phyloP scores from a whole-genome alignment of 345 rosid genomes.

The Limnanthes douglasii region DNA sequence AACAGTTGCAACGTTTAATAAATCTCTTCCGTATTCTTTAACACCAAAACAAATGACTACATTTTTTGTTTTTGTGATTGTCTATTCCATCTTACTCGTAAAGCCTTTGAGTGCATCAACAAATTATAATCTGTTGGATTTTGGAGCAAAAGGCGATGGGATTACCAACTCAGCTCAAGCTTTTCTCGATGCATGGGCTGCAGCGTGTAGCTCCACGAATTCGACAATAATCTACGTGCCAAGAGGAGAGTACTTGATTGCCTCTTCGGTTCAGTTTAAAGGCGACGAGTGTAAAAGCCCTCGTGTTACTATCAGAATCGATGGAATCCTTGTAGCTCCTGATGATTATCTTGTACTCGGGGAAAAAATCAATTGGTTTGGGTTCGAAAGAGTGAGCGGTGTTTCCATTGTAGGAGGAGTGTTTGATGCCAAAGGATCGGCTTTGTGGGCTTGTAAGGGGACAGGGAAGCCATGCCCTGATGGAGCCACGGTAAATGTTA shows the following conservation, averaged over 20 bases:
- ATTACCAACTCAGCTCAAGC: slow-evolving; percentile 22
- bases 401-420: slow-evolving; percentile 33
- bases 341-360: slow-evolving; percentile 26
- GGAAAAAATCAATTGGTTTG: slow-evolving; percentile 24
- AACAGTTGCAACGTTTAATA: too few species aligned
- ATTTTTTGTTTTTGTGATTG: too few species aligned
- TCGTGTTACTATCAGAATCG: slow-evolving; percentile 22
- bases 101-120: slow-evolving; percentile 7
- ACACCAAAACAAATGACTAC: too few species aligned
- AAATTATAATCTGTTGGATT: slow-evolving; percentile 19
- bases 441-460: slow-evolving; percentile 43
- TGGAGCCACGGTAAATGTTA: slow-evolving; percentile 39
- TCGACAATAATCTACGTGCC: slow-evolving; percentile 22
- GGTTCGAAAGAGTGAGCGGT: slow-evolving; percentile 24
- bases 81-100: too few species aligned
- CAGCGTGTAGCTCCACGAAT: slow-evolving; percentile 19
- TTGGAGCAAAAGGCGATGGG: slow-evolving; percentile 30
- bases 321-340: slow-evolving; percentile 38
- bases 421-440: slow-evolving; percentile 40
- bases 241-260: slow-evolving; percentile 27
- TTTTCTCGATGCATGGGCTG: slow-evolving; percentile 29
- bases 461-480: slow-evolving; percentile 20
- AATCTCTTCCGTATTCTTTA: too few species aligned
- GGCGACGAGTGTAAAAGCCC: slow-evolving; percentile 26
- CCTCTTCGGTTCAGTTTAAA: slow-evolving; percentile 18